Conservation (phyloP, 163 green algal species). For the Chlorella variabilis region DNA sequence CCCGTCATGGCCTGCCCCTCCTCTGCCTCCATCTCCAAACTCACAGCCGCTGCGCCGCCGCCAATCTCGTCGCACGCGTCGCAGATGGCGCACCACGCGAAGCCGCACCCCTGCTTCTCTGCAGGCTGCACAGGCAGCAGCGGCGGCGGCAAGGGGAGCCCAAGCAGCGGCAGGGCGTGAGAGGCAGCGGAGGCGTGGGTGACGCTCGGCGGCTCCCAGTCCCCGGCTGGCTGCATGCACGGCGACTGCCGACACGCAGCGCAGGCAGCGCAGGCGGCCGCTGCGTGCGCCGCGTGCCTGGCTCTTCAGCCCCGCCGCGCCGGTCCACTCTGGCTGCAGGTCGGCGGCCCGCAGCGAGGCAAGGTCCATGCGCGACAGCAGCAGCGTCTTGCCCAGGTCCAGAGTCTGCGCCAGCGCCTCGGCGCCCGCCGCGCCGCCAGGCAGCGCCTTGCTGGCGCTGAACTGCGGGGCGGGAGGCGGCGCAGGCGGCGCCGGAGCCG, state of each 20-base stretch:
- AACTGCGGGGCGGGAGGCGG: background rate
- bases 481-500: no score
- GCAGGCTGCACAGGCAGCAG: background rate
- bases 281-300: background rate
- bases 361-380: background rate
- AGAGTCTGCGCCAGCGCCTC: background rate
- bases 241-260: no score
- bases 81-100: background rate
- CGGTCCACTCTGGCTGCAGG: background rate
- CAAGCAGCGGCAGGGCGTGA: background rate
- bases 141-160: no score
- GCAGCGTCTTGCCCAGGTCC: background rate
- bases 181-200: background rate
- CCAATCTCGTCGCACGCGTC: background rate
- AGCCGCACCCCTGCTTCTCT: background rate
- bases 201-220: background rate
- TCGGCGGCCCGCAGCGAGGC: background rate
- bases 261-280: no score
- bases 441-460: background rate
- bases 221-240: no score
- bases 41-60: background rate
- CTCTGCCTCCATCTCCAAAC: background rate
- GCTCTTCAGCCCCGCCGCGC: no score
- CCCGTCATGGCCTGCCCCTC: background rate
- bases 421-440: no score